These are phyloP conservation scores for Boletus speciosus DNA, from an alignment of 768 basidiomycete genomes.

Conservation along the genomic window DNA sequence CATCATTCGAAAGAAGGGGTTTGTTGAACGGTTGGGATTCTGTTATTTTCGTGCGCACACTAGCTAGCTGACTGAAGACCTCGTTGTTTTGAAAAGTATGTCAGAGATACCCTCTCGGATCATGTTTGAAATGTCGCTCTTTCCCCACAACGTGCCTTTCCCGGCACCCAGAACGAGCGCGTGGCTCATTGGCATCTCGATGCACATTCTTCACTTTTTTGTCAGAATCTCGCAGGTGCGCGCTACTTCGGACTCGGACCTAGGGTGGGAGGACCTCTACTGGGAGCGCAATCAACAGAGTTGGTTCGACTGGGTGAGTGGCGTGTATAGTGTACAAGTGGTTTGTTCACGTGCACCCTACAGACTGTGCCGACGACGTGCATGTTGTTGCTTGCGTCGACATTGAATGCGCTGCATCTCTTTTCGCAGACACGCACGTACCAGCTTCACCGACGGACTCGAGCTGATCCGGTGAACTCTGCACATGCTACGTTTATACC, in stretches of 20 bases:
- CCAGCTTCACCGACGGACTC: slow-evolving; percentile 54
- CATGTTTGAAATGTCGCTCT: slow-evolving; percentile 75
- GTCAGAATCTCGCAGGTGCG: slow-evolving; percentile 58
- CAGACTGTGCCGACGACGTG: slow-evolving; percentile 67
- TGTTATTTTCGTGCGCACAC: slow-evolving; percentile 1
- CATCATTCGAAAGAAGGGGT: slow-evolving; percentile 58
- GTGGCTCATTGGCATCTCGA: slow-evolving; percentile 55
- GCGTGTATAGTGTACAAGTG: slow-evolving; percentile 6
- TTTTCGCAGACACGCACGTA: slow-evolving; percentile 70
- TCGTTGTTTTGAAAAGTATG: slow-evolving; percentile 41
- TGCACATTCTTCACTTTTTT: slow-evolving; percentile 69
- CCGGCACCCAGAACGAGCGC: slow-evolving; percentile 66
- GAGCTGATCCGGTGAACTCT: slow-evolving; percentile 61
- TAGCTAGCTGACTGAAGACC: slow-evolving; percentile 12
- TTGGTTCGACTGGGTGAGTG: slow-evolving; percentile 80
- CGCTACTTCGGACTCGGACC: slow-evolving; percentile 58
- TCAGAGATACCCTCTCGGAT: slow-evolving; percentile 65
- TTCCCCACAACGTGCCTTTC: slow-evolving; percentile 77
- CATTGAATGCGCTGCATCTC: slow-evolving; percentile 61
- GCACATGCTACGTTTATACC: slow-evolving; percentile 66
- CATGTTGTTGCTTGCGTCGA: slow-evolving; percentile 50
- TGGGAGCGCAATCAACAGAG: slow-evolving; percentile 57
- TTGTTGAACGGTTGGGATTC: slow-evolving; percentile 53
- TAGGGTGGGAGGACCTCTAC: slow-evolving; percentile 79
- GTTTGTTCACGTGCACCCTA: slow-evolving; percentile 9